These are phyloP conservation scores for Russula brevipes DNA, from an alignment of 768 basidiomycete genomes.

Conservation along the genomic window DNA sequence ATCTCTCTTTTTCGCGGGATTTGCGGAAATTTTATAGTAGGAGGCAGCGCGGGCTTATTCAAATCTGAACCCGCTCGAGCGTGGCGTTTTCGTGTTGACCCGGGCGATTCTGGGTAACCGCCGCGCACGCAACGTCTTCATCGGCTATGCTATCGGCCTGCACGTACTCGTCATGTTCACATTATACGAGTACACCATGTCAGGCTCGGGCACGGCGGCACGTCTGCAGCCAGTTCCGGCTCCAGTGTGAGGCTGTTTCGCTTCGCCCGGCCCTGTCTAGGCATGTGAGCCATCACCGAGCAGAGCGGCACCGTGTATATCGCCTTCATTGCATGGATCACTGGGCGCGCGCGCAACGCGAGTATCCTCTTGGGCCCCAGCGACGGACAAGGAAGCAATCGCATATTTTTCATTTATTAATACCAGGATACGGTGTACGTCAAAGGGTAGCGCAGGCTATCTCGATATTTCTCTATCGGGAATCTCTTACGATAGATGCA, in stretches of 20 bases:
- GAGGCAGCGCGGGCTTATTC: conserved; percentile 94
- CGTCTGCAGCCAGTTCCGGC: conserved; percentile 50
- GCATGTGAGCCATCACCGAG: background rate
- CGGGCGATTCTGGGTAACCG: conserved; percentile 84
- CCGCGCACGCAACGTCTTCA: conserved; percentile 82
- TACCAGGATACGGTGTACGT: background rate
- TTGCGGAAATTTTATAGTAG: conserved; percentile 50
- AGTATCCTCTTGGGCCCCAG: background rate
- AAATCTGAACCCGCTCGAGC: conserved; percentile 85
- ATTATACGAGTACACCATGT: conserved; percentile 63
- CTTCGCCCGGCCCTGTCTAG: background rate
- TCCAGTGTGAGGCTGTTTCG: conserved; percentile 25
- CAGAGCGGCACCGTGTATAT: background rate
- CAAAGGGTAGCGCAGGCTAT: background rate
- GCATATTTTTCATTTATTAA: conserved; percentile 15
- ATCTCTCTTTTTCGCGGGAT: background rate
- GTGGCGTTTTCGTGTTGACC: conserved; percentile 80
- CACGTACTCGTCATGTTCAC: conserved; percentile 81
- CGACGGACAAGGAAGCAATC: background rate
- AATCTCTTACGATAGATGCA: background rate
- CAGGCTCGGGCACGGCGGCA: conserved; percentile 31
- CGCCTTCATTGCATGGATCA: background rate
- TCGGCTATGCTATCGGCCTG: conserved; percentile 75
- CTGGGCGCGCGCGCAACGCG: background rate
- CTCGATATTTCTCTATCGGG: background rate